Evolutionary conservation across 345 rosid species (phyloP), one percentile per base, ranked within the genome.

Genomic region (Toxicodendron radicans): DNA sequence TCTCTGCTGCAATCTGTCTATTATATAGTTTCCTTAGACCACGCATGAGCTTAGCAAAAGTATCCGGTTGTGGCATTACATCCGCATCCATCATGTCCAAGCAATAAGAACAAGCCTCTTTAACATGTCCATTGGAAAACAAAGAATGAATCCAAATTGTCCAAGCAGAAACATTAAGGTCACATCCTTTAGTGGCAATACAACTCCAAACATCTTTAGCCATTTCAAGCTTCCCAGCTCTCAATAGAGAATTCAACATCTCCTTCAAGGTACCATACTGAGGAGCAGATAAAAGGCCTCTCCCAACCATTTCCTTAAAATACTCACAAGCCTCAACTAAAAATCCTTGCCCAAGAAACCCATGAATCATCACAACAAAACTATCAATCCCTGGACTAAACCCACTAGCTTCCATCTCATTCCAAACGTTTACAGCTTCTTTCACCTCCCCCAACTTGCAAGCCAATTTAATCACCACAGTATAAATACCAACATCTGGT

Each of bases 81-180:
- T 90, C 93, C 58, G 86, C 85, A 60, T 93, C 99, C 89, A 91
- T 85, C 99, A 95, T 95, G 69, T 95, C 98, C 80, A 95, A 60
- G 79, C 97, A 91, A 85, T 87, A 91, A 0, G 79, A 79, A 77
- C 99, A 93, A 1, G 99, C 99, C 75, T 89, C 96, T 77, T 93
- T 93, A 72, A 89, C 93, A 76, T 87, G 87, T 62, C 96, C 92
- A 65, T 81, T 91, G 24, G 96, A 84, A 84, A 91, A 91, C 78
- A 95, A 82, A 11, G 92, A 88, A 61, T 95, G 99, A 72, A 95
- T 89, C 98, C 99, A 95, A 60, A 95, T 91, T 57, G 94, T 95
- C 98, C 98, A 95, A 0, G 86, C 84, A 80, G 73, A 80, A 75
- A 84, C 86, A 76, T 88, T 95, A 64, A 91, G 84, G 71, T 90